A percentile compares a stretch with the other conserved stretches of the same genome.
phyloP scores from a whole-genome alignment of 2,329 filamentous ascomycete genomes.

The Nemania diffusa region DNA sequence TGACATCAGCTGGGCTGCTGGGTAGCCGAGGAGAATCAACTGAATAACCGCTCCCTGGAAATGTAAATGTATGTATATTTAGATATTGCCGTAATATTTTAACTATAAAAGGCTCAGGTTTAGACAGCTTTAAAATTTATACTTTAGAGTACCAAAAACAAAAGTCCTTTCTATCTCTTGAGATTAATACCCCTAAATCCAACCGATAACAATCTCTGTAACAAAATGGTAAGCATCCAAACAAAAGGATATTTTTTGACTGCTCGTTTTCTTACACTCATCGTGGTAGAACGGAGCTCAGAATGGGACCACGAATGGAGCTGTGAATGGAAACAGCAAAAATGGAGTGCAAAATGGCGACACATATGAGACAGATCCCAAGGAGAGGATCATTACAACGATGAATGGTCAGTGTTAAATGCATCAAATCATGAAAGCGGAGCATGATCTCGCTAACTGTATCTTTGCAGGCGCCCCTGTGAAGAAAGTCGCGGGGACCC shows the following conservation, averaged over 20 bases:
- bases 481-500: slow-evolving; percentile 20
- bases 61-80: background rate
- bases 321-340: background rate
- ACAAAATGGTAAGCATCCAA: slow-evolving; percentile 10
- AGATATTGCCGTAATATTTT: background rate
- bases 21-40: background rate
- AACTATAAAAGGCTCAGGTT: background rate
- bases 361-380: background rate
- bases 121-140: background rate
- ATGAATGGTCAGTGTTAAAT: slow-evolving; percentile 29
- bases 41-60: background rate
- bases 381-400: slow-evolving; percentile 23
- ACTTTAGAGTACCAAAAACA: background rate
- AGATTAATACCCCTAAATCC: background rate
- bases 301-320: background rate
- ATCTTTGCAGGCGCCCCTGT: slow-evolving; percentile 22
- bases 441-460: background rate
- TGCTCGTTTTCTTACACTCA: background rate
- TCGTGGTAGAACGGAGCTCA: slow-evolving; percentile 6
- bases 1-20: slow-evolving; percentile 1
- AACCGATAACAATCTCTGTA: background rate
- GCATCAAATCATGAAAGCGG: background rate
- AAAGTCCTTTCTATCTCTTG: background rate
- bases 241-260: no score
- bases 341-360: slow-evolving; percentile 2